Base-by-base conservation (phyloP, 164 flowering plant genomes). In the Litsea cubeba region DNA sequence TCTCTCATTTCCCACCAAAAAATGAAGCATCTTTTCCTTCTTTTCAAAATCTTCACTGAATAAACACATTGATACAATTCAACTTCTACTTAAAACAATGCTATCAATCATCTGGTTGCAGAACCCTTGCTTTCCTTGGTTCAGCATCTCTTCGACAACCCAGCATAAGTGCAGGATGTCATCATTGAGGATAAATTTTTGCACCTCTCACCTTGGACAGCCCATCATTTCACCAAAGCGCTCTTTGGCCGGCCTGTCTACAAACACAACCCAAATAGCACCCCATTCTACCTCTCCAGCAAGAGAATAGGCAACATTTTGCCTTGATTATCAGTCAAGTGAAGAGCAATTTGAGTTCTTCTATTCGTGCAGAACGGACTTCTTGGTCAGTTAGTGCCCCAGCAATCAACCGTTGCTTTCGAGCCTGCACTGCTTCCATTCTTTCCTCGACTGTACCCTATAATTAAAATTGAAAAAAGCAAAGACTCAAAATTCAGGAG, bases 331-430 rank as follows among this genome's bases (percentile, higher is more conserved):
- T 30, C 46, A 14, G 1, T 74, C 70, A 87, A 32, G 98, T 90
- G 78, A 96, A 96, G 69, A 96, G 91, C 99, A 96, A 90, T 83
- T 94, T 94, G 78, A 96, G 76, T 77, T 96, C 97, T 77, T 94
- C 98, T 24, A 96, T 85, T 2, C 98, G 94, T 50, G 98, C 97
- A 78, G 81, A 82, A 65, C 97, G 88, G 54, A 96, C 95, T 89
- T 96, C 99, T 79, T 92, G 95, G 82, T 96, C 99, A 62, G 97
- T 96, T 74, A 94, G 86, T 50, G 99, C 99, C 79, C 99, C 98
- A 30, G 99, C 81, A 26, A 96, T 96, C 92, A 94, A 75, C 32
- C 91, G 82, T 76, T 94, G 99, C 76, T 96, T 94, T n/a, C 98
- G 87, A 17, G 98, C 97, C 83, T 96, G 97, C 69, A 94, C 99